These are phyloP conservation scores for Gautieria morchelliformis DNA, from an alignment of 768 basidiomycete species.

Conservation along the genomic window DNA sequence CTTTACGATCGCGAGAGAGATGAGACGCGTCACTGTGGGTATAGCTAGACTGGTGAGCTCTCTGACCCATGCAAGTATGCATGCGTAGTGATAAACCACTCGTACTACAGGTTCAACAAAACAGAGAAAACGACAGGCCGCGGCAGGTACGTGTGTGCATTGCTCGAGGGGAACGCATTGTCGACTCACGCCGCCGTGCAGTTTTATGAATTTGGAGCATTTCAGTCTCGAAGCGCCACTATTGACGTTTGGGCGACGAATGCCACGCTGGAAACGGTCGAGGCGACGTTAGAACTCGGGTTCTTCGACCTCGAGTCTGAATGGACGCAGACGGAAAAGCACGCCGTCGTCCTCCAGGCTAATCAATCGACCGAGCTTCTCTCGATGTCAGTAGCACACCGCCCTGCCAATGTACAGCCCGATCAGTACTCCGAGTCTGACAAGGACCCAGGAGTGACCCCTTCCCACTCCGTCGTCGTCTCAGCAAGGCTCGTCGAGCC, in stretches of 20 bases:
- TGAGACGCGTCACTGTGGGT: slow-evolving; percentile 30
- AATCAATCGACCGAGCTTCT: slow-evolving; percentile 34
- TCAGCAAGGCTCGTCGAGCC: slow-evolving; percentile 19
- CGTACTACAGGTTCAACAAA: slow-evolving; percentile 22
- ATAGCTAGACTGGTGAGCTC: slow-evolving; percentile 24
- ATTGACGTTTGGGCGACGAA: slow-evolving; percentile 34
- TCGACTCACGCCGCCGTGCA: slow-evolving; percentile 1
- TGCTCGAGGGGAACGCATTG: background rate
- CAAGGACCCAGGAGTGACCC: slow-evolving; percentile 8
- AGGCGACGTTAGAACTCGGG: slow-evolving; percentile 23
- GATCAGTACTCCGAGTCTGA: background rate
- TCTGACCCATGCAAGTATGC: background rate
- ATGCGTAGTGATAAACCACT: slow-evolving; percentile 13
- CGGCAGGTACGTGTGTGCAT: slow-evolving; percentile 17
- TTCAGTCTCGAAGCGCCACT: slow-evolving; percentile 14
- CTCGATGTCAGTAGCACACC: slow-evolving; percentile 18
- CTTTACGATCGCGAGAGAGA: slow-evolving; percentile 35
- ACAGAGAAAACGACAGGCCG: slow-evolving; percentile 25
- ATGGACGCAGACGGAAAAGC: slow-evolving; percentile 16
- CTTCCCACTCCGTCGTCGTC: slow-evolving; percentile 26
- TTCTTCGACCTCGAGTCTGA: slow-evolving; percentile 25
- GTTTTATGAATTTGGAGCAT: slow-evolving; percentile 29
- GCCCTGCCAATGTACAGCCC: slow-evolving; percentile 10
- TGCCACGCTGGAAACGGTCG: slow-evolving; percentile 18
- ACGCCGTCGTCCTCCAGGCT: slow-evolving; percentile 20